phyloP scores from a whole-genome alignment of 306 rosid genomes.

The Acmispon strigosus region DNA sequence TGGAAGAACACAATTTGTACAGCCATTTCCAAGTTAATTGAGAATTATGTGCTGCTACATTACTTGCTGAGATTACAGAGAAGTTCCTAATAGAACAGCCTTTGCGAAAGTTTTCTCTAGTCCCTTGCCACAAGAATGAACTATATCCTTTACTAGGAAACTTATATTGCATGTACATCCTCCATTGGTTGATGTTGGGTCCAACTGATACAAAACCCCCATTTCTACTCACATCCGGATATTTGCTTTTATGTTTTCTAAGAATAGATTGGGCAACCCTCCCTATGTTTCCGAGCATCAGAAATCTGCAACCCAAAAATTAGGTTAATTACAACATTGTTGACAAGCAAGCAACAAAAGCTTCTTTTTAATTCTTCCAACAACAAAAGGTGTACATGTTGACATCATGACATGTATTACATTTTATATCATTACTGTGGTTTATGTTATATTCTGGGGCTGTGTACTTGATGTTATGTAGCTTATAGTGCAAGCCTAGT shows the following conservation, averaged over 20 bases:
- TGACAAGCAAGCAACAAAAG: not conserved
- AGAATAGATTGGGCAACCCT: slow-evolving; percentile 38
- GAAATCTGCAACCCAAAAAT: slow-evolving; percentile 41
- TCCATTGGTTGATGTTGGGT: slow-evolving; percentile 30
- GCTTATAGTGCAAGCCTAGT: too few relatives aligned
- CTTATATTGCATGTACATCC: slow-evolving; percentile 22
- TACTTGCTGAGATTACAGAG: slow-evolving; percentile 28
- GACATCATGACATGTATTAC: not conserved
- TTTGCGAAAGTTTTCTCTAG: slow-evolving; percentile 25
- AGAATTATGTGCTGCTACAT: slow-evolving; percentile 32
- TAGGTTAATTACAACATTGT: not conserved
- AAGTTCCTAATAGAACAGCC: slow-evolving; percentile 26
- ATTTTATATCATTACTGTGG: too few relatives aligned
- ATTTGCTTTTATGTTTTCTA: slow-evolving; percentile 24
- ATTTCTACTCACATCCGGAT: slow-evolving; percentile 27
- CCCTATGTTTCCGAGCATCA: slow-evolving; percentile 44
- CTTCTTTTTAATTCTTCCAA: not conserved
- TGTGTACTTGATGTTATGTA: too few relatives aligned
- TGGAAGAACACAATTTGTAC: slow-evolving; percentile 26
- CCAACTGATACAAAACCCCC: slow-evolving; percentile 35
- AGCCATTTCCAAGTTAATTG: slow-evolving; percentile 53
- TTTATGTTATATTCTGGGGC: too few relatives aligned
- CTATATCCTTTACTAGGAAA: slow-evolving; percentile 22
- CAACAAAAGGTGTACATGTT: not conserved
- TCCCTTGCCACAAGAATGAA: slow-evolving; percentile 24